Base-by-base conservation (phyloP, 1,139 yeast species). In the Nakaseomyces nivariensis region DNA sequence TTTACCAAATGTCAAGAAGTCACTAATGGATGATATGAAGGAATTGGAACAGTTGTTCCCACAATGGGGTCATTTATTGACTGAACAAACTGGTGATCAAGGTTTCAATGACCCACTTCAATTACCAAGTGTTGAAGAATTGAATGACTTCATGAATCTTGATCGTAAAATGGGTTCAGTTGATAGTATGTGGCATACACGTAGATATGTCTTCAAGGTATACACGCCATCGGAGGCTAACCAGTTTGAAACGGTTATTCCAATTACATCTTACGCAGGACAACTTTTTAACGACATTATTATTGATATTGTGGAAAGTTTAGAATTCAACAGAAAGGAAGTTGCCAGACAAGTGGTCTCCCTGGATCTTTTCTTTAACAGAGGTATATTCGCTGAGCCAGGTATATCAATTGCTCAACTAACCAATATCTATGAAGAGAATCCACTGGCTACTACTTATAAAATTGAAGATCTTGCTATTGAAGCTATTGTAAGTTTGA, bases 391-490 rank as follows among this genome's bases (percentile, higher is more conserved):
- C 70, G 82, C 95, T 4, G 84, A 87, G 41, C 87, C 95, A 2
- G 95, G 95, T 43, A 78, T 86, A 3, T 79, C 95, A 1, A 75
- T 89, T 53, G 96, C 90, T 57, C 82, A 82, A 56, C 72, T 92
- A 47, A 71, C 73, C 49, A 67, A 63, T n/a, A 64, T 71, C 42
- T 62, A 63, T 22, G 72, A 72, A 38, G 60, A 62, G 38, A 64
- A 68, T 51, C 62, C 67, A 22, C 63, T 69, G 13, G 64, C 69
- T 0, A 75, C 85, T 0, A 88, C 96, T 0, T 89, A 89, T 87
- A 92, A 92, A 64, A 78, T 89, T 51, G 98, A 94, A 67, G 97
- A 90, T 65, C 75, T 89, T 46, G 88, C 95, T 0, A 78, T 90
- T 45, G 97, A 92, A 63, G 80, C 88, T 47, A 79, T 89, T 32